Evolutionary conservation across 768 basidiomycete species (phyloP).

Genomic region (Cystofilobasidium bisporidii): DNA sequence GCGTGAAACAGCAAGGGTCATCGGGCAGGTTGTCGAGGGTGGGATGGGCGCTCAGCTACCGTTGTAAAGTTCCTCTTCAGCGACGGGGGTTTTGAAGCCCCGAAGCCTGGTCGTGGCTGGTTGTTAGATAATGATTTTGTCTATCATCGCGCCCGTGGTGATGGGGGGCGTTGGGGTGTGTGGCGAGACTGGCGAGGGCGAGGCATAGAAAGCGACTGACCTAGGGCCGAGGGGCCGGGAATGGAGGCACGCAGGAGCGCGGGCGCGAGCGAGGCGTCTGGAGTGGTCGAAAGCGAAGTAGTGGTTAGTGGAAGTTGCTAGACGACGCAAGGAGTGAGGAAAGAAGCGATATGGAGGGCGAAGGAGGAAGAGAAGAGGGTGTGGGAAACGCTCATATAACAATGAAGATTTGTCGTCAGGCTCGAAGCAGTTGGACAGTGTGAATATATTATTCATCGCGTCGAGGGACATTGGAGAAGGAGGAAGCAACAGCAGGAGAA

Average conservation of each 20-base stretch:
- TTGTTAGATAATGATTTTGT: not conserved
- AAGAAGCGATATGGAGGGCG: not conserved
- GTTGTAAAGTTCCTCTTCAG: not conserved
- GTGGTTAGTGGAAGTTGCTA: no score
- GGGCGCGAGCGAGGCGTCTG: no score
- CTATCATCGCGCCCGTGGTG: not conserved
- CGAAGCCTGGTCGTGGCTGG: not conserved
- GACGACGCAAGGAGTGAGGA: not conserved
- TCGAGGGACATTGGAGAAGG: not conserved
- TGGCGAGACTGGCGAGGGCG: no score
- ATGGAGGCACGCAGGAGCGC: no score
- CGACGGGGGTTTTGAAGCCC: not conserved
- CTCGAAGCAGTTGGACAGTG: slow-evolving; percentile 1
- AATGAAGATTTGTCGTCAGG: not conserved
- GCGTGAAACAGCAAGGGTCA: no score
- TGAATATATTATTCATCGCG: slow-evolving; percentile 1
- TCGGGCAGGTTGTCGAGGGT: no score
- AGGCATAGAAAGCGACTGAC: no score
- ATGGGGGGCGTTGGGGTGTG: no score
- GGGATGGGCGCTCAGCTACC: slow-evolving; percentile 4
- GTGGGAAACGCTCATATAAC: slow-evolving; percentile 1
- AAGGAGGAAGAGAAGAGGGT: not conserved
- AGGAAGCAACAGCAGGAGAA: not conserved
- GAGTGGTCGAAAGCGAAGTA: no score
- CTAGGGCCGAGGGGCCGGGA: no score